A percentile compares a stretch with the other conserved stretches of the same genome.
Conservation (phyloP, 2,329 filamentous ascomycete genomes). For the Acrodontium crateriforme region DNA sequence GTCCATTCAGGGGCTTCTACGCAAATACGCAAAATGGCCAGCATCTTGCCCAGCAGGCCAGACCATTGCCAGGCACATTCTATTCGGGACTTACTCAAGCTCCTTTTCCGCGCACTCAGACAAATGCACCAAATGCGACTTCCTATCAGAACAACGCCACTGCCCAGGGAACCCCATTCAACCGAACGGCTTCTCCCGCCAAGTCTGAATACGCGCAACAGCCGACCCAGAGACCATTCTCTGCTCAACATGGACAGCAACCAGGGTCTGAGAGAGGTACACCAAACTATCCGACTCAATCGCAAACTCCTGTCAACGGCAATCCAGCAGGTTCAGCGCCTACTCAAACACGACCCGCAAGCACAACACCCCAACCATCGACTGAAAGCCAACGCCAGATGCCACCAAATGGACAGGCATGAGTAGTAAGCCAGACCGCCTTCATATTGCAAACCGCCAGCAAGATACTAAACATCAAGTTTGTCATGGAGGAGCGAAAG, state of each 20-base stretch:
- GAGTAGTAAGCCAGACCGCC: too few relatives aligned
- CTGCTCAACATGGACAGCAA: conserved; percentile 10
- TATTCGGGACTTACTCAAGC: conserved; percentile 13
- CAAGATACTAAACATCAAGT: too few relatives aligned
- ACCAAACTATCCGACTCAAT: conserved; percentile 15
- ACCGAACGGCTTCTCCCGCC: conserved; percentile 16
- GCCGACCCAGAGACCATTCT: conserved; percentile 6
- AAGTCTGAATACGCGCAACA: conserved; percentile 8
- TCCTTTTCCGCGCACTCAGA: conserved; percentile 6
- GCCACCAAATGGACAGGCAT: conserved; percentile 1
- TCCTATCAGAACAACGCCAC: conserved; percentile 12
- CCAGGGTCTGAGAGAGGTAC: conserved; percentile 16
- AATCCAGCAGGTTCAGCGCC: conserved; percentile 2
- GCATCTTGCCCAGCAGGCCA: conserved; percentile 13
- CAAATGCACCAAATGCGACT: conserved; percentile 10
- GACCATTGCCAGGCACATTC: conserved; percentile 4
- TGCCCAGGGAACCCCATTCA: conserved; percentile 8
- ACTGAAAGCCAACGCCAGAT: neutral
- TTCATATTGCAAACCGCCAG: too few relatives aligned
- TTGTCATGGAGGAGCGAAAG: too few relatives aligned
- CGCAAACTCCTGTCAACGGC: conserved; percentile 19
- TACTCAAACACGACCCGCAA: neutral
- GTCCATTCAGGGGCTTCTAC: neutral
- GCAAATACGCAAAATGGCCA: conserved; percentile 14
- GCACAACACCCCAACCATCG: conserved; percentile 1